Evolutionary conservation across 2,329 filamentous ascomycete genomes (phyloP).

Genomic region (Dendryphion nanum): DNA sequence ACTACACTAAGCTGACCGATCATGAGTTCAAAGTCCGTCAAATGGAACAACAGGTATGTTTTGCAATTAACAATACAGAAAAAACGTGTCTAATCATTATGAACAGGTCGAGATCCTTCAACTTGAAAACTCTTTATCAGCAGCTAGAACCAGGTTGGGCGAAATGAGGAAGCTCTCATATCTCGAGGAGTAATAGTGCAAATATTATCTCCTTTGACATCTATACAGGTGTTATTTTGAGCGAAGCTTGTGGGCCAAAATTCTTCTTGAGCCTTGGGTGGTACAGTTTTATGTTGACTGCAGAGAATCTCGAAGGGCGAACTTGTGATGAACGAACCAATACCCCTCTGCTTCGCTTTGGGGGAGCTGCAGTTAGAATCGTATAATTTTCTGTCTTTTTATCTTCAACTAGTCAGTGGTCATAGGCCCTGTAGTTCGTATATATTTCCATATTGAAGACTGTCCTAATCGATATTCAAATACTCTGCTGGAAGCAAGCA

Average conservation of each 20-base stretch:
- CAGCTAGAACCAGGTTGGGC: conserved; percentile 78
- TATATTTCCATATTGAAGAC: too few relatives aligned
- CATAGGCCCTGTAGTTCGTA: too few relatives aligned
- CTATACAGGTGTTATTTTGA: background rate
- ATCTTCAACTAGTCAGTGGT: background rate
- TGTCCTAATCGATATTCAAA: too few relatives aligned
- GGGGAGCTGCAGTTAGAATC: background rate
- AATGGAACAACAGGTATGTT: conserved; percentile 96
- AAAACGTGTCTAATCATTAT: conserved; percentile 11
- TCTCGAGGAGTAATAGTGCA: conserved; percentile 42
- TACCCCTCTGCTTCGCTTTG: background rate
- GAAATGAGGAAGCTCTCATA: conserved; percentile 99
- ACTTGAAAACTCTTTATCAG: conserved; percentile 79
- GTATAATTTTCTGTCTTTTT: background rate
- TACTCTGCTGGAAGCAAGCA: too few relatives aligned
- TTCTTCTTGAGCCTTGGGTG: background rate
- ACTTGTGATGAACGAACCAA: background rate
- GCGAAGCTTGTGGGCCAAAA: background rate
- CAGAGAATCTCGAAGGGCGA: background rate
- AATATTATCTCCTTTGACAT: background rate
- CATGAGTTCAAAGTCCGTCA: conserved; percentile 98
- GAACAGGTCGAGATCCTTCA: conserved; percentile 91
- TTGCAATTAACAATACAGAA: background rate
- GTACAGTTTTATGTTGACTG: background rate
- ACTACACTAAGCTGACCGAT: conserved; percentile 82